Evolutionary conservation across 306 rosid species (phyloP).

Genomic region (Cucurbita moschata): DNA sequence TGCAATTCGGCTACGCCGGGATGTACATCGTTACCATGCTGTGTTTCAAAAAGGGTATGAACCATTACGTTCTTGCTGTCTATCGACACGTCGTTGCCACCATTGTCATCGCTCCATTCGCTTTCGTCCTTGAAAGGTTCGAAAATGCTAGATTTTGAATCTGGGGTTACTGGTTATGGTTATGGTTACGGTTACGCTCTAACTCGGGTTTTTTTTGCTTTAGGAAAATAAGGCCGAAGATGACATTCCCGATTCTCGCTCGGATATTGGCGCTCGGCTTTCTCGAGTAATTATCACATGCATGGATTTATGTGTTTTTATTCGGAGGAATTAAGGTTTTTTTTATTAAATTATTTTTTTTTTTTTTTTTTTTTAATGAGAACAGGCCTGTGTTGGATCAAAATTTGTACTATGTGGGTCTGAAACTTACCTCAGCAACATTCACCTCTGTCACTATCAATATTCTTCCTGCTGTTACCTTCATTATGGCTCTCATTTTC

Average conservation of each 20-base stretch:
- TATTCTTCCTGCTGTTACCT: slow-evolving; percentile 86
- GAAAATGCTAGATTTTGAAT: too few relatives aligned
- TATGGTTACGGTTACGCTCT: too few relatives aligned
- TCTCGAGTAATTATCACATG: slow-evolving; percentile 67
- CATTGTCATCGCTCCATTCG: slow-evolving; percentile 58
- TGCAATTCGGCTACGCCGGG: slow-evolving; percentile 88
- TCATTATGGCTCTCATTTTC: slow-evolving; percentile 79
- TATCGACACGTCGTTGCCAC: slow-evolving; percentile 80
- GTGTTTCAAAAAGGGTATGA: slow-evolving; percentile 84
- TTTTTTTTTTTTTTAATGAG: background rate
- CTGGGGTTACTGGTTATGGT: too few relatives aligned
- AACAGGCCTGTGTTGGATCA: slow-evolving; percentile 97
- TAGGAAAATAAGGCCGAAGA: slow-evolving; percentile 86
- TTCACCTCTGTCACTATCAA: slow-evolving; percentile 69
- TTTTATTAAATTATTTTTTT: background rate
- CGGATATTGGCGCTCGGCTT: slow-evolving; percentile 68
- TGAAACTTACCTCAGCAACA: slow-evolving; percentile 86
- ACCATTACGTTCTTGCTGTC: slow-evolving; percentile 67
- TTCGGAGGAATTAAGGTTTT: background rate
- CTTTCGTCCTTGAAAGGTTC: slow-evolving; percentile 54
- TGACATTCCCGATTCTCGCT: slow-evolving; percentile 77
- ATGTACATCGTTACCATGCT: slow-evolving; percentile 85
- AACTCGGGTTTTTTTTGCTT: background rate
- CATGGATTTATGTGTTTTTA: background rate
- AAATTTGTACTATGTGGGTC: slow-evolving; percentile 77